Evolutionary conservation across 2,329 filamentous ascomycete species (phyloP).

Genomic region (Helotiales sp.): DNA sequence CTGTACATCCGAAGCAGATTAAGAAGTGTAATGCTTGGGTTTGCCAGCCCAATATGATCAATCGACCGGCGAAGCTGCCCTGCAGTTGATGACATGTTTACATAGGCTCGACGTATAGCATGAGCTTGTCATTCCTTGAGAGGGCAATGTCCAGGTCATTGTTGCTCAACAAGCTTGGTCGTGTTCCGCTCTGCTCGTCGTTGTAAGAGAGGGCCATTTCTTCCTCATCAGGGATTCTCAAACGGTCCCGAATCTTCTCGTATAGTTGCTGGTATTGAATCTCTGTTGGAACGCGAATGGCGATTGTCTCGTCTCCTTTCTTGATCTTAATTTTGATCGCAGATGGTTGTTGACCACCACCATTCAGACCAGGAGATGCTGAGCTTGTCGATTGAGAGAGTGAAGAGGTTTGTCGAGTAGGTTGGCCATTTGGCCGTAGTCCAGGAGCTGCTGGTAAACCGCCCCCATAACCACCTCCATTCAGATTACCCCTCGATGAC

Average conservation of each 20-base stretch:
- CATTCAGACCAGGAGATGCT: conserved; percentile 49
- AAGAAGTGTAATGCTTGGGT: conserved; percentile 27
- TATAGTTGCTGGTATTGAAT: conserved; percentile 77
- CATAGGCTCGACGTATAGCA: conserved; percentile 64
- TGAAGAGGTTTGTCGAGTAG: conserved; percentile 35
- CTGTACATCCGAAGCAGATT: conserved; percentile 35
- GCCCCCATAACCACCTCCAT: conserved; percentile 51
- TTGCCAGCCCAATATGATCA: conserved; percentile 5
- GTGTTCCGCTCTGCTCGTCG: conserved; percentile 70
- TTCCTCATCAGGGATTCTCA: conserved; percentile 70
- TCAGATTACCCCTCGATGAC: conserved; percentile 64
- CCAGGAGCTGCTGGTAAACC: conserved; percentile 49
- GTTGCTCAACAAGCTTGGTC: conserved; percentile 74
- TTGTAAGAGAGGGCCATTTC: conserved; percentile 80
- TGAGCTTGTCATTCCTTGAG: conserved; percentile 82
- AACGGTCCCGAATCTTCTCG: conserved; percentile 80
- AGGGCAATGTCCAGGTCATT: conserved; percentile 80
- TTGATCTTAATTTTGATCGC: conserved; percentile 93
- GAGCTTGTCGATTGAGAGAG: conserved; percentile 56
- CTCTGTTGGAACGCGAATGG: conserved; percentile 82
- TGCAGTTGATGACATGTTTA: conserved; percentile 19
- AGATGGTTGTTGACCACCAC: conserved; percentile 34
- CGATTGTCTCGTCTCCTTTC: conserved; percentile 88
- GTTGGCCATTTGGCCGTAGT: conserved; percentile 26
- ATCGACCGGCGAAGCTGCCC: conserved; percentile 14